Conservation (phyloP, 495 filamentous ascomycete species). For the Usnea hakonensis region DNA sequence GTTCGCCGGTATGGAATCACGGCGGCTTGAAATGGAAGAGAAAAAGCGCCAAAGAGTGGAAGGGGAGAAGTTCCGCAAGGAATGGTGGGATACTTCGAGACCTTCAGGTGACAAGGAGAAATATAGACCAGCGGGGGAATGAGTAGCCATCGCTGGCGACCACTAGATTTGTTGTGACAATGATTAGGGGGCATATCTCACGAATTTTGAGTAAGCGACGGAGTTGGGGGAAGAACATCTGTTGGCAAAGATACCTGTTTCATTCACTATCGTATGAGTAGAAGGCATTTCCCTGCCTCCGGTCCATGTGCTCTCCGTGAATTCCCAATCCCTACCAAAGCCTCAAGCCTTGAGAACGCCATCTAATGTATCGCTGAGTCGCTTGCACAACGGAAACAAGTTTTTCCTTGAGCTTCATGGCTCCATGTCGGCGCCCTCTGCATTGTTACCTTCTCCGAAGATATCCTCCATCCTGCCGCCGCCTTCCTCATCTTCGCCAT, state of each 20-base stretch:
- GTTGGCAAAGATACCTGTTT: background rate
- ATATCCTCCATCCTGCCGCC: constrained; percentile 56
- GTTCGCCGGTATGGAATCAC: constrained; percentile 67
- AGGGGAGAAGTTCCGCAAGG: constrained; percentile 18
- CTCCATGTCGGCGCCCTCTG: constrained; percentile 44
- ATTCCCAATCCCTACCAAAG: background rate
- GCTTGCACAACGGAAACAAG: background rate
- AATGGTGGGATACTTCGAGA: background rate
- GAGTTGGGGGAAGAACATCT: background rate
- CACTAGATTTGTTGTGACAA: background rate
- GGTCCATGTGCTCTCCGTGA: background rate
- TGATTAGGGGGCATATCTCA: background rate
- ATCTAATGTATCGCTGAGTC: constrained; percentile 11
- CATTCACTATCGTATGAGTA: background rate
- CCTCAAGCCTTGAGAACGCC: constrained; percentile 11
- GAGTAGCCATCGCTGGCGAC: background rate
- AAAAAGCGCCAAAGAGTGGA: constrained; percentile 33
- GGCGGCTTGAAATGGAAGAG: constrained; percentile 51
- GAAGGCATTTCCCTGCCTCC: background rate
- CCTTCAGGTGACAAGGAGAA: background rate
- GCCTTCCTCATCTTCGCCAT: constrained; percentile 41
- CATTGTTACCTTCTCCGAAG: constrained; percentile 41
- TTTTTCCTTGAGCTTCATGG: background rate
- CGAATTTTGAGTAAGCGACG: background rate
- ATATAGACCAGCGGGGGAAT: background rate